Percentiles rank a stretch among this genome's conserved stretches.
These are phyloP conservation scores for Clonostachys chloroleuca DNA, from an alignment of 2,329 filamentous ascomycete genomes.

Conservation along the genomic window DNA sequence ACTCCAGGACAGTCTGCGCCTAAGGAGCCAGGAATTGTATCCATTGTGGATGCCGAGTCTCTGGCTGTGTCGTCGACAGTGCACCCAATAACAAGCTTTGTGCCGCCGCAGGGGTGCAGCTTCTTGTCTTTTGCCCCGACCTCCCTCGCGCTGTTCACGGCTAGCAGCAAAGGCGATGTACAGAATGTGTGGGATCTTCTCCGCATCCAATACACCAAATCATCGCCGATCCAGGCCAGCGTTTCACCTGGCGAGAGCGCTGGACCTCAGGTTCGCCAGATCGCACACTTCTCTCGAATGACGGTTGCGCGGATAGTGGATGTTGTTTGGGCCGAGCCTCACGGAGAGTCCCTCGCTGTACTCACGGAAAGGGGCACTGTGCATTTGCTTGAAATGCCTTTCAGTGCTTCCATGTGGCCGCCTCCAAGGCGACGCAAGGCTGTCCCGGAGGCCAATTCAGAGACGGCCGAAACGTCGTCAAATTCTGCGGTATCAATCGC, in stretches of 20 bases:
- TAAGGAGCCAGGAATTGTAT: slow-evolving; percentile 70
- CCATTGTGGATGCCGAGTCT: slow-evolving; percentile 66
- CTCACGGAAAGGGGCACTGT: slow-evolving; percentile 94
- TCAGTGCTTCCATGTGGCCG: slow-evolving; percentile 82
- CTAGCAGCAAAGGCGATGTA: slow-evolving; percentile 78
- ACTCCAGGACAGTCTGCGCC: slow-evolving; percentile 48
- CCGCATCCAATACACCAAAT: slow-evolving; percentile 57
- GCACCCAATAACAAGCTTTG: slow-evolving; percentile 67
- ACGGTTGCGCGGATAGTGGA: slow-evolving; percentile 89
- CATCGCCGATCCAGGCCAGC: slow-evolving; percentile 51
- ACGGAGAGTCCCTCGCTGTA: slow-evolving; percentile 79
- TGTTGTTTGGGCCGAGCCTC: slow-evolving; percentile 79
- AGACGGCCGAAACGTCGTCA: slow-evolving; percentile 43
- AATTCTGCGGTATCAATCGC: slow-evolving; percentile 61
- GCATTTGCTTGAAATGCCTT: slow-evolving; percentile 84
- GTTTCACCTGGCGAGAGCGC: slow-evolving; percentile 34
- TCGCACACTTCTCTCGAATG: slow-evolving; percentile 86
- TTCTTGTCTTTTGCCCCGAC: slow-evolving; percentile 75
- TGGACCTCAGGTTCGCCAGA: slow-evolving; percentile 68
- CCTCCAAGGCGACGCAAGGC: slow-evolving; percentile 53
- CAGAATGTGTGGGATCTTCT: slow-evolving; percentile 80
- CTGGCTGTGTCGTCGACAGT: slow-evolving; percentile 47
- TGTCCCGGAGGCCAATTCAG: slow-evolving; percentile 34
- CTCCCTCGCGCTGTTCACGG: slow-evolving; percentile 70
- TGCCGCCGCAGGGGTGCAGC: slow-evolving; percentile 69